These are phyloP conservation scores for Gyromitra esculenta DNA, from an alignment of 2,329 filamentous ascomycete species.

Conservation along the genomic window DNA sequence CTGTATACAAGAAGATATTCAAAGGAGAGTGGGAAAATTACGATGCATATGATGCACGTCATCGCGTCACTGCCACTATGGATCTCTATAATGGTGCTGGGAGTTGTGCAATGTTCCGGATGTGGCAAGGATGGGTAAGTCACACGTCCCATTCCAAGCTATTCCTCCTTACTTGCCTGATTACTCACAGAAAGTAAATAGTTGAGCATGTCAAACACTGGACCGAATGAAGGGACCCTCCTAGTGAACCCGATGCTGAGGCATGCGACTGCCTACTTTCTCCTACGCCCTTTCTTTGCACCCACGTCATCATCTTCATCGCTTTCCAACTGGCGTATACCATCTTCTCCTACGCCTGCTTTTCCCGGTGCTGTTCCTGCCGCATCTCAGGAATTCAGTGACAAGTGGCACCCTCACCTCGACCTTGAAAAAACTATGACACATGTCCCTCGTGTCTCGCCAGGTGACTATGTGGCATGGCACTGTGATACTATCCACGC, in stretches of 20 bases:
- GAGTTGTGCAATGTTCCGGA: constrained; percentile 83
- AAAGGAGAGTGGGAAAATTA: constrained; percentile 80
- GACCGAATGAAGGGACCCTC: constrained; percentile 79
- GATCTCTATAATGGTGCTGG: constrained; percentile 85
- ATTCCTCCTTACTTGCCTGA: not conserved
- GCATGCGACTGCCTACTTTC: constrained; percentile 79
- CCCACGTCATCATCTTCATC: constrained; percentile 60
- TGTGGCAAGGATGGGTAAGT: constrained; percentile 82
- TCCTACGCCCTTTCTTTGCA: constrained; percentile 84
- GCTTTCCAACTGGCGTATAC: constrained; percentile 63
- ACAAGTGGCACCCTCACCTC: constrained; percentile 74
- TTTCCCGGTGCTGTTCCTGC: constrained; percentile 77
- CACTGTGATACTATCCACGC: constrained; percentile 87
- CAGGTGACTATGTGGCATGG: constrained; percentile 80
- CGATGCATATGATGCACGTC: constrained; percentile 81
- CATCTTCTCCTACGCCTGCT: constrained; percentile 60
- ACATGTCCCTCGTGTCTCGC: constrained; percentile 73
- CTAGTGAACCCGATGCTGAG: constrained; percentile 81
- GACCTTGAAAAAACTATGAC: constrained; percentile 75
- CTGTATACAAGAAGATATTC: constrained; percentile 78
- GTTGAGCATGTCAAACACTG: constrained; percentile 77
- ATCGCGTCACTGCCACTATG: constrained; percentile 73
- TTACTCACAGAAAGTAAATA: constrained; percentile 15
- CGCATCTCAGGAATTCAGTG: constrained; percentile 74
- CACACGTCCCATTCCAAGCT: not conserved